Conservation (phyloP, 768 basidiomycete species). For the Pleurotus citrinopileatus region DNA sequence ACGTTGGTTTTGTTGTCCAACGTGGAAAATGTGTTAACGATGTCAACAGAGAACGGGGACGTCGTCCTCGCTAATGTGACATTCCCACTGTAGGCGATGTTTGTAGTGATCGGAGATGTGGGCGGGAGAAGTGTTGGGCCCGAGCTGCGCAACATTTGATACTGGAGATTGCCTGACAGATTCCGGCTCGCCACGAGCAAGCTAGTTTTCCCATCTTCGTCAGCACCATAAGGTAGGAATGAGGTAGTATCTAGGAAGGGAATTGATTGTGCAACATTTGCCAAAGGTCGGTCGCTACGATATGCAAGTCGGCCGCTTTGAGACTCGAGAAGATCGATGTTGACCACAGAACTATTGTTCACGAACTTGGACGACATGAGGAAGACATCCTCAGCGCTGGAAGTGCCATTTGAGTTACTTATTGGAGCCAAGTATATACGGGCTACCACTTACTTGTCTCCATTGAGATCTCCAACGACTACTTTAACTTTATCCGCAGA, state of each 20-base stretch:
- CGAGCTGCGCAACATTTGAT: background rate
- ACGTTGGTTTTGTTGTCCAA: background rate
- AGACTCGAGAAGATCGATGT: background rate
- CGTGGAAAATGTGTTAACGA: constrained; percentile 1
- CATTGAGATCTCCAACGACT: constrained; percentile 3
- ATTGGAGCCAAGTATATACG: background rate
- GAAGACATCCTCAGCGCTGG: constrained; percentile 2
- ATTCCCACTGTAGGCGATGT: constrained; percentile 2
- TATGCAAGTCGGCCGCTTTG: background rate
- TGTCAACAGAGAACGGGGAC: background rate
- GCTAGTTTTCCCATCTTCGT: constrained; percentile 1
- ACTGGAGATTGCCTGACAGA: constrained; percentile 1
- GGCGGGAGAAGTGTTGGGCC: constrained; percentile 4
- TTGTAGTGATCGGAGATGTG: background rate
- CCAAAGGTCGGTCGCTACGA: background rate
- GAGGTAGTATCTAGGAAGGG: background rate
- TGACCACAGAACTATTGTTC: background rate
- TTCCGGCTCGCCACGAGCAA: constrained; percentile 1
- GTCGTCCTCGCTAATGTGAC: constrained; percentile 5
- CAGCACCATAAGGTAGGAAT: constrained; percentile 1
- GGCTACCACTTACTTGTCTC: background rate
- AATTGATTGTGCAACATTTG: background rate
- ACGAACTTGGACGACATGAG: constrained; percentile 2
- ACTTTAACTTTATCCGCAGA: background rate
- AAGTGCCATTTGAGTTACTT: background rate